Conservation (phyloP, 148 eudicot species). For the Heliamphora exappendiculata region DNA sequence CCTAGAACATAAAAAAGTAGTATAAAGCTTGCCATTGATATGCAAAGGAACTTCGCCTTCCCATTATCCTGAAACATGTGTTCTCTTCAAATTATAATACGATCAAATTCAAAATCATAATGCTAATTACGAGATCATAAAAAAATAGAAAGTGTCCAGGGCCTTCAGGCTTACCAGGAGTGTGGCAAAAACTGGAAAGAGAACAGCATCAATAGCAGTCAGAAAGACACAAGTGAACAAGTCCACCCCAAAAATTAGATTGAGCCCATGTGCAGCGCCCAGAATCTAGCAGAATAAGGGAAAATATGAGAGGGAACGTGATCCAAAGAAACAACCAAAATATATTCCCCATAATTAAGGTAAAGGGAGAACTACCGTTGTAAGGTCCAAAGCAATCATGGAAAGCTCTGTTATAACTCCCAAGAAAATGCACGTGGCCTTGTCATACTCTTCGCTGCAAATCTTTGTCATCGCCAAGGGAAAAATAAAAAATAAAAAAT, state of each 20-base stretch:
- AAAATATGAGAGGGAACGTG: background rate
- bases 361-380: constrained; percentile 47
- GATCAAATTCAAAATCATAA: background rate
- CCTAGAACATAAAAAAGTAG: constrained; percentile 52
- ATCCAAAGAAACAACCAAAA: constrained; percentile 8
- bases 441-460: constrained; percentile 72
- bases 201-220: constrained; percentile 51
- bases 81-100: constrained; percentile 10
- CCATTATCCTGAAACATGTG: constrained; percentile 46
- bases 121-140: background rate
- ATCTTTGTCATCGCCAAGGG: constrained; percentile 39
- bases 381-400: constrained; percentile 63
- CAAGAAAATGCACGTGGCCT: constrained; percentile 52
- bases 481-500: background rate
- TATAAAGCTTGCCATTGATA: constrained; percentile 43
- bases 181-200: constrained; percentile 68
- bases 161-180: constrained; percentile 42
- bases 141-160: constrained; percentile 2
- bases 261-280: constrained; percentile 83
- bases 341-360: background rate
- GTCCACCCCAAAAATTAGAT: constrained; percentile 61
- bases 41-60: constrained; percentile 45
- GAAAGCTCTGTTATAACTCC: constrained; percentile 79
- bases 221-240: constrained; percentile 59
- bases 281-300: constrained; percentile 48